Evolutionary conservation across 116 monocot genomes (phyloP).

Genomic region (Iris pallida): DNA sequence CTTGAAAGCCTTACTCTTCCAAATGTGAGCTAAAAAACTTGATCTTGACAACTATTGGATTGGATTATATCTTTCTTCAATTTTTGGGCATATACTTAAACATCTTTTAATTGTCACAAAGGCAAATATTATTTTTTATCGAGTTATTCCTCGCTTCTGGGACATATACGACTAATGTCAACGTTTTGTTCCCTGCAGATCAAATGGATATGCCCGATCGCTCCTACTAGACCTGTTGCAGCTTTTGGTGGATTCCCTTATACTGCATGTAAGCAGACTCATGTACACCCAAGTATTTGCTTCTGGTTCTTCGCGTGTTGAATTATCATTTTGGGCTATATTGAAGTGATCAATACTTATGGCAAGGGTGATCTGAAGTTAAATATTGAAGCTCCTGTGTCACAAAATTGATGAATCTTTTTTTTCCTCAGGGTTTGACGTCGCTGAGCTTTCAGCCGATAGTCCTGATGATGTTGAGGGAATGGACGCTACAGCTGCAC

Average conservation of each 20-base stretch:
- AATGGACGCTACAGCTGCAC: slow-evolving; percentile 84
- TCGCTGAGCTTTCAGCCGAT: slow-evolving; percentile 77
- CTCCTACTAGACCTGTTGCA: slow-evolving; percentile 72
- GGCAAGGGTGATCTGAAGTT: neutral
- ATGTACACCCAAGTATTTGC: too few relatives aligned
- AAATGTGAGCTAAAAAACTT: slow-evolving; percentile 43
- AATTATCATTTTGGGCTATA: too few relatives aligned
- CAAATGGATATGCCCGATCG: slow-evolving; percentile 96
- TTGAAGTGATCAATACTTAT: too few relatives aligned
- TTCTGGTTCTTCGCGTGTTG: too few relatives aligned
- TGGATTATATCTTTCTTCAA: too few relatives aligned
- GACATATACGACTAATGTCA: neutral
- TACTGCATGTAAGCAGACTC: slow-evolving; percentile 61
- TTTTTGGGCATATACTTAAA: too few relatives aligned
- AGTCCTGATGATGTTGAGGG: slow-evolving; percentile 85
- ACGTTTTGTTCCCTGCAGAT: slow-evolving; percentile 32
- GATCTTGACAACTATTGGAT: too few relatives aligned
- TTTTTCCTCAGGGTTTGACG: slow-evolving; percentile 77
- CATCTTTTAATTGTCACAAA: too few relatives aligned
- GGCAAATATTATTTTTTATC: too few relatives aligned
- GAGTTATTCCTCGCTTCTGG: neutral
- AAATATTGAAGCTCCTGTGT: too few relatives aligned
- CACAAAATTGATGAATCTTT: neutral
- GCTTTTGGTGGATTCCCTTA: slow-evolving; percentile 83
- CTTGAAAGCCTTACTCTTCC: slow-evolving; percentile 78